Percentiles rank a stretch among this genome's conserved stretches.
Conservation (phyloP, 345 rosid genomes). For the Pelargonium nanum region DNA sequence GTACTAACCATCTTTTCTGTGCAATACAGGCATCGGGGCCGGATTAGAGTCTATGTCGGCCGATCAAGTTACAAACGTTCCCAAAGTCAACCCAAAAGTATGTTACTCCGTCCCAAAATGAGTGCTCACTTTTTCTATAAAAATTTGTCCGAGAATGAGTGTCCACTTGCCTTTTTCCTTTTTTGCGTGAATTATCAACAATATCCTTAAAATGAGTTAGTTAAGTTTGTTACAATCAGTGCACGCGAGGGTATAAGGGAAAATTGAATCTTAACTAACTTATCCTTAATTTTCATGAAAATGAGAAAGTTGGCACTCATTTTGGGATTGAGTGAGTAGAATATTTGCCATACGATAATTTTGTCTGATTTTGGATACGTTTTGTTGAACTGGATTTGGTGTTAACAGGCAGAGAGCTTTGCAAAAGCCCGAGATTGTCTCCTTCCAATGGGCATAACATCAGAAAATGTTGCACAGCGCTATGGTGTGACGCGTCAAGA, state of each 20-base stretch:
- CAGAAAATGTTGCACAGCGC: conserved; percentile 86
- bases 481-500: conserved; percentile 74
- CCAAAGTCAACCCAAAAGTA: conserved; percentile 58
- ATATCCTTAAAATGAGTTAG: no score
- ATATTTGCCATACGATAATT: background rate
- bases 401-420: conserved; percentile 44
- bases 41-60: conserved; percentile 82
- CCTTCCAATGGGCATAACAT: conserved; percentile 93
- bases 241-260: no score
- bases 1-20: conserved; percentile 10
- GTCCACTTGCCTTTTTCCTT: no score
- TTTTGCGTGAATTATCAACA: no score
- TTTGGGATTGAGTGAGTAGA: no score
- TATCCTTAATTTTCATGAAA: no score
- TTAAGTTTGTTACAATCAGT: no score
- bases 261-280: no score
- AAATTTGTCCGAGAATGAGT: no score
- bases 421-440: conserved; percentile 79
- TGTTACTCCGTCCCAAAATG: no score
- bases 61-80: conserved; percentile 21
- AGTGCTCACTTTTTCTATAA: no score
- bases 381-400: conserved; percentile 2
- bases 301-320: no score
- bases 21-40: conserved; percentile 66
- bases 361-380: conserved; percentile 1